Conservation (phyloP, 768 basidiomycete species). For the Bullera alba region DNA sequence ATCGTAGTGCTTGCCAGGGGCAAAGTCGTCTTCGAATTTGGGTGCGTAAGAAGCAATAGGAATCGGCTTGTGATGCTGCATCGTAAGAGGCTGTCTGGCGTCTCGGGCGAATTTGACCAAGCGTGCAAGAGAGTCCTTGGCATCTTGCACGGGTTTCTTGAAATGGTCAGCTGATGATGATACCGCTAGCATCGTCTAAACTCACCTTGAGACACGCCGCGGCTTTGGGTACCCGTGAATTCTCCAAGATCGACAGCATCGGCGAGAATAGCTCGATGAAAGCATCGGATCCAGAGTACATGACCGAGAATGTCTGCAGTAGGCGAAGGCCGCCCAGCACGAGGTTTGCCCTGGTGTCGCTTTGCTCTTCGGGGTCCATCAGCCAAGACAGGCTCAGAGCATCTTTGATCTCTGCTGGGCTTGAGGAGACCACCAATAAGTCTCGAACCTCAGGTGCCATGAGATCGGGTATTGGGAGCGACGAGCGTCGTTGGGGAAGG, state of each 20-base stretch:
- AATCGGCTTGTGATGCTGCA: conserved; percentile 93
- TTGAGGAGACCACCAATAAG: neutral
- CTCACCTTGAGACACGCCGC: conserved; percentile 57
- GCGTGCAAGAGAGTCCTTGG: conserved; percentile 53
- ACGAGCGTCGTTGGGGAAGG: conserved; percentile 50
- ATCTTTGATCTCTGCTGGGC: neutral
- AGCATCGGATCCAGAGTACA: conserved; percentile 61
- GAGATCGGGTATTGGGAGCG: conserved; percentile 18
- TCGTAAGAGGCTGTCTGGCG: conserved; percentile 64
- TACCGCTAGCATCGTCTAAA: too few relatives aligned
- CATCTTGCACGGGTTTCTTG: conserved; percentile 54
- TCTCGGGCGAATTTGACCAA: conserved; percentile 67
- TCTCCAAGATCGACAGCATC: conserved; percentile 55
- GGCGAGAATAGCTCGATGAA: conserved; percentile 83
- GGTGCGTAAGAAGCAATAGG: conserved; percentile 89
- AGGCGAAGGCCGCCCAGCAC: conserved; percentile 60
- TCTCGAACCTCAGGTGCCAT: conserved; percentile 14
- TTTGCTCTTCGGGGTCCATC: conserved; percentile 49
- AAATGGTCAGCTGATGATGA: too few relatives aligned
- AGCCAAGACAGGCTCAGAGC: conserved; percentile 1
- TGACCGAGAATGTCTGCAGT: conserved; percentile 65
- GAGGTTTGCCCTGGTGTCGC: conserved; percentile 68
- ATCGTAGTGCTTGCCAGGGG: conserved; percentile 56
- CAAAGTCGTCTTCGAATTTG: conserved; percentile 66
- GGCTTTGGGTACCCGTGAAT: conserved; percentile 51